Percentiles rank a stretch among this genome's conserved stretches.
phyloP scores from a whole-genome alignment of 345 rosid genomes.

The Arabidopsis suecica region DNA sequence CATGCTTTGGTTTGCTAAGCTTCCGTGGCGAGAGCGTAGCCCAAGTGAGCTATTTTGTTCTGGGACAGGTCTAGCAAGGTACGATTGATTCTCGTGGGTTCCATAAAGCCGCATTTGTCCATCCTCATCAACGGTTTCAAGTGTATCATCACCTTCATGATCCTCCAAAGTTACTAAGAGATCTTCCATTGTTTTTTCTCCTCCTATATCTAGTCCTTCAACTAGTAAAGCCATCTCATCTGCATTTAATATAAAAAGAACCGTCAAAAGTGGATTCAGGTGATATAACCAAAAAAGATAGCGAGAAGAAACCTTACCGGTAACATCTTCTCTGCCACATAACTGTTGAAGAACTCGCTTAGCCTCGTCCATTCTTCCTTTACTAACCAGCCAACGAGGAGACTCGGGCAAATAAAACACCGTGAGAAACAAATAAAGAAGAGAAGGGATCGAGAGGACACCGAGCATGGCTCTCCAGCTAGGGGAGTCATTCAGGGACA shows the following conservation, averaged over 20 bases:
- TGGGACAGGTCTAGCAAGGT: conserved; percentile 84
- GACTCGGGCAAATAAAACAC: conserved; percentile 96
- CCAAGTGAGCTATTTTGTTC: conserved; percentile 80
- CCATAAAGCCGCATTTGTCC: conserved; percentile 76
- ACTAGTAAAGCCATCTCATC: conserved; percentile 98
- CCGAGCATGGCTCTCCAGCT: conserved; percentile 98
- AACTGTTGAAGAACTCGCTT: conserved; percentile 81
- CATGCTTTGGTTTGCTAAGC: conserved; percentile 67
- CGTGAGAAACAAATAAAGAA: conserved; percentile 63
- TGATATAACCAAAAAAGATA: background rate
- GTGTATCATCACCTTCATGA: conserved; percentile 58
- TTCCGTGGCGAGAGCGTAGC: conserved; percentile 83
- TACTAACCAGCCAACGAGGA: conserved; percentile 99
- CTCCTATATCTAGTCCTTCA: conserved; percentile 94
- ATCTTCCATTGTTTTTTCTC: conserved; percentile 88
- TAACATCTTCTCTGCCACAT: conserved; percentile 92
- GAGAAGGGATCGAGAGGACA: conserved; percentile 84
- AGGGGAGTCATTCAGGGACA: conserved; percentile 74
- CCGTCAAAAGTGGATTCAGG: background rate
- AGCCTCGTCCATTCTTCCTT: conserved; percentile 92
- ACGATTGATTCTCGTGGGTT: conserved; percentile 82
- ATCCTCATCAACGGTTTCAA: conserved; percentile 60
- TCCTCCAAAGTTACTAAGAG: conserved; percentile 80
- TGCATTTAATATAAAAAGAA: conserved; percentile 30
- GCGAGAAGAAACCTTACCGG: conserved; percentile 55